Percentiles rank a stretch among this genome's conserved stretches.
Evolutionary conservation across 75 land plant species (phyloP).

Genomic region (Gnetum montanum): DNA sequence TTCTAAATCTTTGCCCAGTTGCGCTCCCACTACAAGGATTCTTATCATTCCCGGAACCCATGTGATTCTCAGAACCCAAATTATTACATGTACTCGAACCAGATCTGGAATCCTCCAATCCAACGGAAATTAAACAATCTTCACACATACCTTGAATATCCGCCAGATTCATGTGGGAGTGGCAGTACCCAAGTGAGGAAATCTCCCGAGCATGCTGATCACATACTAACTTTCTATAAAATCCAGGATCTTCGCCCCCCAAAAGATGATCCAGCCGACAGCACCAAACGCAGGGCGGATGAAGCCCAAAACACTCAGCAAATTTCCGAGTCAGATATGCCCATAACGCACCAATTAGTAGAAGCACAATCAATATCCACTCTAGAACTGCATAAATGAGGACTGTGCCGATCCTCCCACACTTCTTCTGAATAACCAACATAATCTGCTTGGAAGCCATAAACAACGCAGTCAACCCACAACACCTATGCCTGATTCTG

Average conservation of each 20-base stretch:
- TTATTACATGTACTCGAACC: constrained; percentile 26
- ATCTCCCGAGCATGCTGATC: constrained; percentile 38
- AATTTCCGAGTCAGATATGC: constrained; percentile 35
- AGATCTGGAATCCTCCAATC: constrained; percentile 17
- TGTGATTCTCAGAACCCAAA: constrained; percentile 5
- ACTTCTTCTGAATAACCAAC: constrained; percentile 1
- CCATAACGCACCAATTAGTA: constrained; percentile 29
- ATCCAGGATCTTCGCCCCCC: constrained; percentile 16
- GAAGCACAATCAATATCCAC: constrained; percentile 43
- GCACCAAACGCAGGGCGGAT: constrained; percentile 46
- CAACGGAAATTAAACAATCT: constrained; percentile 38
- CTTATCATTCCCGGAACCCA: background rate
- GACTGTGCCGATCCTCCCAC: constrained; percentile 12
- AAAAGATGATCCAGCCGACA: constrained; percentile 47
- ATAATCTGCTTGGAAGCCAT: constrained; percentile 9
- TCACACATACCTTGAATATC: constrained; percentile 46
- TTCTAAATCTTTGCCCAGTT: no score
- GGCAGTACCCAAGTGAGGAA: constrained; percentile 47
- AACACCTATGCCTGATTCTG: no score
- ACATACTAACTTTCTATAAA: constrained; percentile 31
- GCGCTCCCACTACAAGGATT: background rate
- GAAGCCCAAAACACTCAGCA: constrained; percentile 34
- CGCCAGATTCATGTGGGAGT: constrained; percentile 35
- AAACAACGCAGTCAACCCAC: no score
- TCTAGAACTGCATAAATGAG: constrained; percentile 36